Evolutionary conservation across 306 rosid species (phyloP).

Genomic region (Dryas alaskensis): DNA sequence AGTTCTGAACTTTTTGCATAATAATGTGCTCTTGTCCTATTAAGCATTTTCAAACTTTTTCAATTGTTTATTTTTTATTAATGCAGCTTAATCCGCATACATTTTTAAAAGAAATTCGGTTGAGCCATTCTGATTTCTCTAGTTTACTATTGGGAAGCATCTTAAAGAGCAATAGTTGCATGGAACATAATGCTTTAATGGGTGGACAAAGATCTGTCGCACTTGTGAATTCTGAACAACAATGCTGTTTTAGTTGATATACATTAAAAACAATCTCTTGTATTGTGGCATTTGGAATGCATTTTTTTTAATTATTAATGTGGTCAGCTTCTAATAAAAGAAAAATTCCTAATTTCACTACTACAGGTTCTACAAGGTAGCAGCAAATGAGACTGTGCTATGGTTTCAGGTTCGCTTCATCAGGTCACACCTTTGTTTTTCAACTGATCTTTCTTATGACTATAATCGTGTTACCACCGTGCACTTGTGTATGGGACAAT

Average conservation of each 20-base stretch:
- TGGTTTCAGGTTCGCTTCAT: constrained; percentile 99
- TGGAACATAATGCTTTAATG: constrained; percentile 1
- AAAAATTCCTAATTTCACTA: neutral
- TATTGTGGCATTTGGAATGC: neutral
- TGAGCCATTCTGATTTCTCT: constrained; percentile 2
- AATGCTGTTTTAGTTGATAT: neutral
- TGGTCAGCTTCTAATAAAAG: constrained; percentile 4
- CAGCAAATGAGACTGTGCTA: constrained; percentile 60
- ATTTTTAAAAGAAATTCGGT: neutral
- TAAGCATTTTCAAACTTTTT: neutral
- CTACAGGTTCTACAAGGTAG: constrained; percentile 80
- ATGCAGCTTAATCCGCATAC: neutral
- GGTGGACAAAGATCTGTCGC: neutral
- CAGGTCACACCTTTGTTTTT: constrained; percentile 78
- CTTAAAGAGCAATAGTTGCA: constrained; percentile 5
- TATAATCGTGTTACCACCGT: neutral
- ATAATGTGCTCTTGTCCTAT: neutral
- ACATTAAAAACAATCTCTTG: neutral
- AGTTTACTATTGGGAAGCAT: neutral
- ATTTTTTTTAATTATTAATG: neutral
- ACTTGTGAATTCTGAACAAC: neutral
- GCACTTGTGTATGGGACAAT: neutral
- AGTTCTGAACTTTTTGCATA: neutral
- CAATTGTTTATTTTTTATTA: neutral
- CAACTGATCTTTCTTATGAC: neutral